A percentile compares a stretch with the other conserved stretches of the same genome.
phyloP scores from a whole-genome alignment of 139 green algal species.

The Chlorella sp. region DNA sequence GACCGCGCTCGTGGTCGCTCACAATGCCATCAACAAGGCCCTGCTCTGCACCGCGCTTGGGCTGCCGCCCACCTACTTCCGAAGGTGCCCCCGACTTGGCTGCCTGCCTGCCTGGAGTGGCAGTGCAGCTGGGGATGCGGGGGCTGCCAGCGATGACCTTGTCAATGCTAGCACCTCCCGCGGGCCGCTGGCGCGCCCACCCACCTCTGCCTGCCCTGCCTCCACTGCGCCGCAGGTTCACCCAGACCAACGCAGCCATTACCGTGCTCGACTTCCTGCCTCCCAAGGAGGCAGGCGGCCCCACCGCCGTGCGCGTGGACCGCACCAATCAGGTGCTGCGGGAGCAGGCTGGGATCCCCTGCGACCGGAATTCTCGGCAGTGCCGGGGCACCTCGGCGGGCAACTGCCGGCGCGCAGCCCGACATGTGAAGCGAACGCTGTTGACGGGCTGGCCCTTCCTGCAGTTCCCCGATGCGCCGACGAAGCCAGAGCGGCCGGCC shows the following conservation, averaged over 20 bases:
- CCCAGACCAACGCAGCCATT: conserved; percentile 74
- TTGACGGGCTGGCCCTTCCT: not conserved
- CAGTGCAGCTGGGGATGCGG: not conserved
- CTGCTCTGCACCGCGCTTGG: conserved; percentile 80
- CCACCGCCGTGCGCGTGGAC: conserved; percentile 44
- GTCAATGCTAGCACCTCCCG: not conserved
- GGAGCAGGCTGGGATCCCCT: not conserved
- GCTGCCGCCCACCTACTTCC: conserved; percentile 79
- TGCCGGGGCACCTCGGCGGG: not conserved
- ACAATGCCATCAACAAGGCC: conserved; percentile 95
- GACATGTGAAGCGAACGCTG: too few relatives aligned
- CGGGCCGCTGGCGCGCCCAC: not conserved
- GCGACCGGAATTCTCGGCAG: not conserved
- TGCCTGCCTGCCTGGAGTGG: not conserved
- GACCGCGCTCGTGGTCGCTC: conserved; percentile 86
- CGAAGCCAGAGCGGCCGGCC: too few relatives aligned
- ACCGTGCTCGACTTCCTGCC: conserved; percentile 84
- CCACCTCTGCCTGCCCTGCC: not conserved
- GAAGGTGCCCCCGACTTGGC: conserved; percentile 70
- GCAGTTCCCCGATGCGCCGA: conserved; percentile 10
- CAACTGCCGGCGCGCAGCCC: not conserved
- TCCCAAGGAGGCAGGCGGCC: conserved; percentile 1
- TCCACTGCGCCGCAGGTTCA: not conserved
- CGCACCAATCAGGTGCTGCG: conserved; percentile 53
- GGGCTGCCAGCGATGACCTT: not conserved